phyloP scores from a whole-genome alignment of 257 asterid species.

The Orobanche coerulescens region DNA sequence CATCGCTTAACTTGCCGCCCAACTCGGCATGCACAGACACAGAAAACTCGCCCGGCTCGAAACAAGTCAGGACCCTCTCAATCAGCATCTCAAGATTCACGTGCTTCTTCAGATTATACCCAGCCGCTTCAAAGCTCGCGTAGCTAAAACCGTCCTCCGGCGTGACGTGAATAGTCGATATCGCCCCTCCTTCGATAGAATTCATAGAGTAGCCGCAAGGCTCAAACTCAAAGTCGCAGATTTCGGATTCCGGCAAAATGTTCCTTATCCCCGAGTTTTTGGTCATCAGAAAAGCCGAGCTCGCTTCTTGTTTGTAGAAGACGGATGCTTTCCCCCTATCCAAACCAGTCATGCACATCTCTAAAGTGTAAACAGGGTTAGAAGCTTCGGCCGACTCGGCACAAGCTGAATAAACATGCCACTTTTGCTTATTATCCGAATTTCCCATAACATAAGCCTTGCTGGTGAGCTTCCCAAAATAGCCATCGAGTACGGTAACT shows the following conservation, averaged over 20 bases:
- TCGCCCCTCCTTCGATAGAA: constrained; percentile 59
- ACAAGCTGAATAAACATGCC: constrained; percentile 71
- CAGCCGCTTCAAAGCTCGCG: constrained; percentile 83
- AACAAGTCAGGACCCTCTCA: constrained; percentile 61
- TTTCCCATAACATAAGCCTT: constrained; percentile 60
- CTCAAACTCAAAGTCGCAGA: constrained; percentile 76
- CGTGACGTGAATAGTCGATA: constrained; percentile 73
- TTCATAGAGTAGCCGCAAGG: constrained; percentile 93
- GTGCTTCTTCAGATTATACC: constrained; percentile 46
- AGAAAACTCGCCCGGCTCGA: constrained; percentile 54
- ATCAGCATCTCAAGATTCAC: constrained; percentile 37
- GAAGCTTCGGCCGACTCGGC: constrained; percentile 31
- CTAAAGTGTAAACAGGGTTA: constrained; percentile 53
- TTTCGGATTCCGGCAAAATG: constrained; percentile 56
- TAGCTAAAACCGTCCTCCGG: constrained; percentile 88
- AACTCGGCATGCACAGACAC: constrained; percentile 46
- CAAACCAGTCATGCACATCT: constrained; percentile 86
- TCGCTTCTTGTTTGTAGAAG: constrained; percentile 47
- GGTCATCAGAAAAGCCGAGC: constrained; percentile 55
- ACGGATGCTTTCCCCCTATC: constrained; percentile 63
- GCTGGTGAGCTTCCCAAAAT: constrained; percentile 65
- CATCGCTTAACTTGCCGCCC: constrained; percentile 33
- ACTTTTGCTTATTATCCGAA: constrained; percentile 39
- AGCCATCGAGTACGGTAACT: constrained; percentile 55
- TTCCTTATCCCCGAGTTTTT: constrained; percentile 51